Evolutionary conservation across 331 rosid genomes (phyloP).

Genomic region (Quercus phellos): DNA sequence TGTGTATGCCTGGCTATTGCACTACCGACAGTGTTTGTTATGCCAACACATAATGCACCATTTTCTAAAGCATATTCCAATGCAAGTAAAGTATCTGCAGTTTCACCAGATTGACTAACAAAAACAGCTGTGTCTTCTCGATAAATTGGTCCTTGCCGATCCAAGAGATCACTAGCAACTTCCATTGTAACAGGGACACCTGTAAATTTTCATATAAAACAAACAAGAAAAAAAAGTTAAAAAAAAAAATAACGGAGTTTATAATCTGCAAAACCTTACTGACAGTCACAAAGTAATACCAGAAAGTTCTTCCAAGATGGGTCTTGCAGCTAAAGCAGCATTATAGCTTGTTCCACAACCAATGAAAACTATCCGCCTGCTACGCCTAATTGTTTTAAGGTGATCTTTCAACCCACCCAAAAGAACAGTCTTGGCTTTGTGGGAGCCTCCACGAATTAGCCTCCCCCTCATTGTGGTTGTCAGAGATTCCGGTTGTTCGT

Average conservation of each 20-base stretch:
- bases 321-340: constrained; percentile 98
- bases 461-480: constrained; percentile 99
- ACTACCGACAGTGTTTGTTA: constrained; percentile 93
- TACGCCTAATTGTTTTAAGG: constrained; percentile 93
- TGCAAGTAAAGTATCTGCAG: constrained; percentile 89
- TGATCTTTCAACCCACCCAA: constrained; percentile 96
- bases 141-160: constrained; percentile 90
- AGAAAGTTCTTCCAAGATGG: constrained; percentile 95
- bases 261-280: constrained; percentile 11
- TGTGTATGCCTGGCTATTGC: constrained; percentile 93
- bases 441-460: constrained; percentile 68
- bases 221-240: not conserved
- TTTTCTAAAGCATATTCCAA: constrained; percentile 90
- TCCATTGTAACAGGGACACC: constrained; percentile 98
- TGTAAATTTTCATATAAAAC: constrained; percentile 31
- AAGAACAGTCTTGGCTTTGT: constrained; percentile 73
- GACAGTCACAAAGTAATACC: constrained; percentile 47
- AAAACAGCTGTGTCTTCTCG: constrained; percentile 96
- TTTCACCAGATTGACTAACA: constrained; percentile 99
- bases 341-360: constrained; percentile 99
- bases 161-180: constrained; percentile 96
- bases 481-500: constrained; percentile 93
- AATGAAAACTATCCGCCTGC: constrained; percentile 83
- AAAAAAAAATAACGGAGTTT: not conserved
- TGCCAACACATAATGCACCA: constrained; percentile 95